A percentile compares a stretch with the other conserved stretches of the same genome.
These are phyloP conservation scores for Fusarium chuoi DNA, from an alignment of 2,329 filamentous ascomycete genomes.

Conservation along the genomic window DNA sequence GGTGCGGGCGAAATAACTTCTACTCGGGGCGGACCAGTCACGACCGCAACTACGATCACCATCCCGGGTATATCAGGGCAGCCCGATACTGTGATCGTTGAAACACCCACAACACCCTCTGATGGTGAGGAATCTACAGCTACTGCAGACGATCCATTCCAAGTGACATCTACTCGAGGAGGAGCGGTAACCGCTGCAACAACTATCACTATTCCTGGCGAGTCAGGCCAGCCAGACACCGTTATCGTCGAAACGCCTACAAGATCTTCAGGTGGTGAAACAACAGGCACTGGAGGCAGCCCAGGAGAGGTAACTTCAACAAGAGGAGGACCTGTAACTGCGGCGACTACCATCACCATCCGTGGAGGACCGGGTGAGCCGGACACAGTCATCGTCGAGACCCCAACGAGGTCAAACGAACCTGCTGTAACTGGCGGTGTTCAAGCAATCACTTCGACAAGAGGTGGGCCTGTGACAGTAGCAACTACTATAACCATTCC, in stretches of 20 bases:
- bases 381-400: background rate
- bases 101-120: background rate
- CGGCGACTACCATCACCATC: background rate
- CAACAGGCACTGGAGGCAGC: fast-evolving
- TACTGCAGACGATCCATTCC: background rate
- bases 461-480: background rate
- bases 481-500: background rate
- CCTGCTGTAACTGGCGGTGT: background rate
- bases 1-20: background rate
- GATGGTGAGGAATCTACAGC: background rate
- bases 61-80: background rate
- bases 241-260: background rate
- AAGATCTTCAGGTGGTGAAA: background rate
- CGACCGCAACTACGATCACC: background rate
- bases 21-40: background rate
- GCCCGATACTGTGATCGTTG: background rate
- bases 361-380: background rate
- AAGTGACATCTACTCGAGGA: background rate
- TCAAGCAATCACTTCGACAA: background rate
- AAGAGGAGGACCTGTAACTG: background rate
- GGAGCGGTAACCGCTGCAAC: background rate
- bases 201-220: background rate
- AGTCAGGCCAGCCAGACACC: background rate
- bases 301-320: background rate
- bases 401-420: background rate